A percentile compares a stretch with the other conserved stretches of the same genome.
Evolutionary conservation across 192 early-diverging fungal species (phyloP).

Genomic region (Funneliformis mosseae): DNA sequence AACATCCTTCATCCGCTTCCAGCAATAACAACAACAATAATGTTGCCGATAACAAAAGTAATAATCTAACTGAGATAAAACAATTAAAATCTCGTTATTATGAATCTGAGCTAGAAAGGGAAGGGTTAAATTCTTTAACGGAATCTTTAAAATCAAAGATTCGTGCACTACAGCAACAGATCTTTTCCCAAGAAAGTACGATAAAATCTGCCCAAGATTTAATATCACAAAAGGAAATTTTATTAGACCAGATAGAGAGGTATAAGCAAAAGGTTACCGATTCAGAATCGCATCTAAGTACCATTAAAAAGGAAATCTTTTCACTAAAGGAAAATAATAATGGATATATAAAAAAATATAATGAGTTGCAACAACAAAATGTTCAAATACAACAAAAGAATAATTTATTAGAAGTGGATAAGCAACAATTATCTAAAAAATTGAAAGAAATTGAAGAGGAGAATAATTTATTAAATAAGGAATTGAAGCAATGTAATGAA

Average conservation of each 20-base stretch:
- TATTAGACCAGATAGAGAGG: neutral
- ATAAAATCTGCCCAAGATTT: neutral
- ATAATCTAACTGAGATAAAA: neutral
- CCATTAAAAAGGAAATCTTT: neutral
- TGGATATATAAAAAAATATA: neutral
- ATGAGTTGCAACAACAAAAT: slow-evolving; percentile 13
- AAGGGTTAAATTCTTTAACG: neutral
- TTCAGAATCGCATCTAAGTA: neutral
- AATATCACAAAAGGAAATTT: neutral
- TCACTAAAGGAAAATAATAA: neutral
- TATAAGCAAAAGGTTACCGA: neutral
- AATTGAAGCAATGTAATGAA: neutral
- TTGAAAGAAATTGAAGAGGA: neutral
- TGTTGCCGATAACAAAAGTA: neutral
- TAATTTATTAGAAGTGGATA: neutral
- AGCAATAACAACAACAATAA: slow-evolving; percentile 44
- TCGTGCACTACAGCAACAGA: neutral
- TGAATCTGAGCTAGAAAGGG: neutral
- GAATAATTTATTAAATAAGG: neutral
- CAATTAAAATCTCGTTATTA: slow-evolving; percentile 1
- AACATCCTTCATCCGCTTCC: neutral
- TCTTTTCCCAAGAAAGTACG: neutral
- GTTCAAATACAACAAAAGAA: neutral
- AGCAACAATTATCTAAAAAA: neutral
- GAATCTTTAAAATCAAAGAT: slow-evolving; percentile 5